Conservation (phyloP, 1,284 basidiomycete species). For the Violaceomyces palustris region DNA sequence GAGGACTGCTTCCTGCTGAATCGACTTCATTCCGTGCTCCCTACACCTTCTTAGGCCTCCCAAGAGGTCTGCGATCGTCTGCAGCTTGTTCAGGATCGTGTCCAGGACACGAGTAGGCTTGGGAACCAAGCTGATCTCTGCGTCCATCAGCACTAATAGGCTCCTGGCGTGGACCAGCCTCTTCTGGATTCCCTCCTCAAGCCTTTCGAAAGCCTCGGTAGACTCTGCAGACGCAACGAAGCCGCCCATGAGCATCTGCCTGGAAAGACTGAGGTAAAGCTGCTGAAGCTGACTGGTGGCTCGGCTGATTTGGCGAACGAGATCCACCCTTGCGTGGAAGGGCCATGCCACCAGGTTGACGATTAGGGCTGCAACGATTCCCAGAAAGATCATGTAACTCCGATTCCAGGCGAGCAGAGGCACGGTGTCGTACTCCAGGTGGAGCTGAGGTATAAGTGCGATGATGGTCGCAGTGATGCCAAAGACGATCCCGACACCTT, state of each 20-base stretch:
- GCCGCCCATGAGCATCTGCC: slow-evolving; percentile 39
- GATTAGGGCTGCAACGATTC: slow-evolving; percentile 41
- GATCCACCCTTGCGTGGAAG: slow-evolving; percentile 40
- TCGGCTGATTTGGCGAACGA: slow-evolving; percentile 24
- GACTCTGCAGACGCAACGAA: slow-evolving; percentile 17
- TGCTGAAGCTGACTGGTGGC: slow-evolving; percentile 29
- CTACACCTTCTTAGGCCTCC: slow-evolving; percentile 54
- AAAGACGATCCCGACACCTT: slow-evolving; percentile 54
- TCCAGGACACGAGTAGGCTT: slow-evolving; percentile 54
- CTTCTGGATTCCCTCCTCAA: slow-evolving; percentile 46
- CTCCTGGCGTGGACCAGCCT: slow-evolving; percentile 52
- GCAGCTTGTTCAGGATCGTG: slow-evolving; percentile 53
- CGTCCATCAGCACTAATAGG: slow-evolving; percentile 48
- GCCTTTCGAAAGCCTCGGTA: slow-evolving; percentile 17
- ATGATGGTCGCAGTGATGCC: slow-evolving; percentile 49
- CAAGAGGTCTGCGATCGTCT: slow-evolving; percentile 54
- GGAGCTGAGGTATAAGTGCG: slow-evolving; percentile 54
- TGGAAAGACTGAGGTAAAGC: slow-evolving; percentile 39
- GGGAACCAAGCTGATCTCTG: slow-evolving; percentile 56
- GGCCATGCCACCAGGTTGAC: slow-evolving; percentile 46
- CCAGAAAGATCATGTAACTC: slow-evolving; percentile 44
- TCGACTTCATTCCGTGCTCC: slow-evolving; percentile 49
- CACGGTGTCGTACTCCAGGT: slow-evolving; percentile 10
- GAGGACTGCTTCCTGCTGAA: slow-evolving; percentile 54
- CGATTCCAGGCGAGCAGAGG: slow-evolving; percentile 33